These are phyloP conservation scores for Canna indica DNA, from an alignment of 176 grass and related monocot genomes.

Conservation along the genomic window DNA sequence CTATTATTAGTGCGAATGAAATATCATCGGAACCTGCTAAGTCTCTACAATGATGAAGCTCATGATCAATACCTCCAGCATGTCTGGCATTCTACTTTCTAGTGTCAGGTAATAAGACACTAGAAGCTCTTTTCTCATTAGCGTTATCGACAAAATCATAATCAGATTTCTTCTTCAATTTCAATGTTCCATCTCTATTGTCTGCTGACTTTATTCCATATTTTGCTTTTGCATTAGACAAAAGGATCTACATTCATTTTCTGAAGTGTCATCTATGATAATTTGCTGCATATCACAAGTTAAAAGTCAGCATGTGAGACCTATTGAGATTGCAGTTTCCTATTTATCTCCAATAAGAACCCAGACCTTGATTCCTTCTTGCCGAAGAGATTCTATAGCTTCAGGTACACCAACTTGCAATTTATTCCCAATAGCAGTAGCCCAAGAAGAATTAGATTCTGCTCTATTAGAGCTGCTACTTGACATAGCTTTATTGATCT, in stretches of 20 bases:
- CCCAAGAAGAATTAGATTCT: conserved; percentile 78
- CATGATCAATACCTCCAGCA: conserved; percentile 33
- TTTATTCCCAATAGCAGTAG: conserved; percentile 90
- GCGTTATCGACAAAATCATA: conserved; percentile 28
- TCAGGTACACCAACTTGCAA: conserved; percentile 98
- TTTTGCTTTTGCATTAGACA: conserved; percentile 63
- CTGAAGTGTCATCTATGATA: conserved; percentile 92
- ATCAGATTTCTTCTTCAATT: conserved; percentile 21
- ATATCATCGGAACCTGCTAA: conserved; percentile 28
- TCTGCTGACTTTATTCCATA: conserved; percentile 58
- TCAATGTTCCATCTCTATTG: conserved; percentile 20
- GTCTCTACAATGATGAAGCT: conserved; percentile 25
- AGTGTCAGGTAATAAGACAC: conserved; percentile 39
- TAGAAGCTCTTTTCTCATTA: conserved; percentile 29
- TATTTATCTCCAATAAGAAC: conserved; percentile 98
- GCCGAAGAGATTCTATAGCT: conserved; percentile 81
- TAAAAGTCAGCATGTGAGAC: conserved; percentile 72
- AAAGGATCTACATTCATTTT: conserved; percentile 77
- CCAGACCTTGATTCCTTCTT: conserved; percentile 98
- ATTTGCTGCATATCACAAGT: conserved; percentile 61
- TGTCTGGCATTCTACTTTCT: conserved; percentile 24
- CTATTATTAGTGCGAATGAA: conserved; percentile 84
- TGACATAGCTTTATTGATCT: conserved; percentile 91
- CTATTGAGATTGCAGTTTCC: conserved; percentile 98
- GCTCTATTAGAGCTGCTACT: conserved; percentile 71